Base-by-base conservation (phyloP, 2,329 filamentous ascomycete species). In the Fusarium transvaalense region DNA sequence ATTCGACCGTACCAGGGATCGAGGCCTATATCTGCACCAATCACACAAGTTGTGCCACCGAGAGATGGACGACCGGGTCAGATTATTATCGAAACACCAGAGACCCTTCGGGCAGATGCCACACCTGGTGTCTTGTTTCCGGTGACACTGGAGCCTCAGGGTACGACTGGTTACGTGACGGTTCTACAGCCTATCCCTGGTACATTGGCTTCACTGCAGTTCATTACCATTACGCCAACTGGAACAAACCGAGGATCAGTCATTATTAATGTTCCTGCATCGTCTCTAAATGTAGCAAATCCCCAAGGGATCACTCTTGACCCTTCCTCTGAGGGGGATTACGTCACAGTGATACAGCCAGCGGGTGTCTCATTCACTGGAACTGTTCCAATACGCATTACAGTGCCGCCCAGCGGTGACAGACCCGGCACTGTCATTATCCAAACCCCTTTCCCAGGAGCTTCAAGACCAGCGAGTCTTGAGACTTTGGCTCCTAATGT, bases 21-120 rank as follows among this genome's bases (percentile, higher is more conserved):
- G 12, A 47, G 55, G 2, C 35, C 59, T 0, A 73, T 73, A 10
- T 65, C 64, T 7, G 62, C 47, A 2, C 71, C 71, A 1, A 47
- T 71, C 10, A 71, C 68, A 0, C 35, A 56, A 4, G 42, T 70
- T 17, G 56, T 74, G 10, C 64, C 69, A 0, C 67, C 67, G 6
- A 64, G 23, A 0, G 55, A 46, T 23, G 52, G 59, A 2, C 31
- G 53, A 0, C 71, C 71, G 0, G 71, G 71, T 0, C 56, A 60
- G 6, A 54, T 74, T 25, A 68, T 72, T 5, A 68, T 74, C n/a
- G 71, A 74, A 17, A 72, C 71, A 0, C 71, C 71, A 1, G 59
- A 74, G 29, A 71, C 71, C 0, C 53, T 42, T 3, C 31, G 31
- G 12, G 43, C 46, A 13, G 52, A 54, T 19, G 31, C 37, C 1